These are phyloP conservation scores for Plenodomus lindquistii DNA, from an alignment of 2,329 filamentous ascomycete species.

Conservation along the genomic window DNA sequence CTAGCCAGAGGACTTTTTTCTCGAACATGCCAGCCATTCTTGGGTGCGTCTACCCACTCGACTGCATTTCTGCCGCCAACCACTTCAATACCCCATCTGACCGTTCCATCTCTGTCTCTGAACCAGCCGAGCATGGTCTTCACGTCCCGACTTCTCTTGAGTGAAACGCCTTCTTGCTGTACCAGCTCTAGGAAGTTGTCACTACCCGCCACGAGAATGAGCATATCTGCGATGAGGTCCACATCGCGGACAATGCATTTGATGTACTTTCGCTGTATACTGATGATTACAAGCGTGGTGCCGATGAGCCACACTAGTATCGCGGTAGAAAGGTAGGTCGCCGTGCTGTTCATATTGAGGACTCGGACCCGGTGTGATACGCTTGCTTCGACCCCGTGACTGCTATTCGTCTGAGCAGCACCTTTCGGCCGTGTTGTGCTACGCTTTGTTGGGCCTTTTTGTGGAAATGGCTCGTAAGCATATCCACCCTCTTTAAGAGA, in stretches of 20 bases:
- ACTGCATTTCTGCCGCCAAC: constrained; percentile 21
- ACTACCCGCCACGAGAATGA: constrained; percentile 28
- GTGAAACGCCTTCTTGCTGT: constrained; percentile 11
- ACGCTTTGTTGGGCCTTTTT: constrained; percentile 5
- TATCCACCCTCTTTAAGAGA: constrained; percentile 20
- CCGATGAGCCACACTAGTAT: constrained; percentile 26
- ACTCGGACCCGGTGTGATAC: constrained; percentile 19
- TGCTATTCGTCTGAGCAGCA: constrained; percentile 4
- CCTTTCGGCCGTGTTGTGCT: constrained; percentile 7
- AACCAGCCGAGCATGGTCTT: constrained; percentile 28
- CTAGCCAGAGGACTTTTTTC: neutral
- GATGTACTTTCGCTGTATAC: constrained; percentile 21
- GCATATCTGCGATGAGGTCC: constrained; percentile 26
- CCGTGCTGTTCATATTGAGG: constrained; percentile 20
- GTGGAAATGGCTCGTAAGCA: constrained; percentile 29
- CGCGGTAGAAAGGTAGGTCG: constrained; percentile 19
- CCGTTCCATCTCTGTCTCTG: constrained; percentile 16
- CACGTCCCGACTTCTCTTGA: constrained; percentile 15
- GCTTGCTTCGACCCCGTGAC: constrained; percentile 10
- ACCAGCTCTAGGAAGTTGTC: constrained; percentile 25
- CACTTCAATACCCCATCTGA: constrained; percentile 29
- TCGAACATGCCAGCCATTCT: constrained; percentile 5
- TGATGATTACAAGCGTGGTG: constrained; percentile 14
- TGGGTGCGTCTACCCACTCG: constrained; percentile 19
- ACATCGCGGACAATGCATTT: constrained; percentile 21